These are phyloP conservation scores for Apiospora kogelbergensis DNA, from an alignment of 2,329 filamentous ascomycete species.

Conservation along the genomic window DNA sequence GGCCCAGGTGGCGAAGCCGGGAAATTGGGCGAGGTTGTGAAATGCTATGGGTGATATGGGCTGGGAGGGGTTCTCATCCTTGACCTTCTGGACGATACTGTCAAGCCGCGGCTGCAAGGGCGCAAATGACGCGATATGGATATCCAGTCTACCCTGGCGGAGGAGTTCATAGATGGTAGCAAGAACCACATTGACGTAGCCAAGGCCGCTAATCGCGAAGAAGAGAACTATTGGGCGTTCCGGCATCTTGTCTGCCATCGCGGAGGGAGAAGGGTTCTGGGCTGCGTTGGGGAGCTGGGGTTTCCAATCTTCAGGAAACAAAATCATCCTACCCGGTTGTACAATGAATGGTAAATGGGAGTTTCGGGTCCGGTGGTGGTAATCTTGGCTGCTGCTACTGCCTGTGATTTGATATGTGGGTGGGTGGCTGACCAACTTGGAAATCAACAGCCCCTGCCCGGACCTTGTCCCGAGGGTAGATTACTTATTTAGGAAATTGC, in stretches of 20 bases:
- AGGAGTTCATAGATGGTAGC: conserved; percentile 4
- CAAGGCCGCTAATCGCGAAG: conserved; percentile 2
- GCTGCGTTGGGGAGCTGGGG: neutral
- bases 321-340: neutral
- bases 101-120: conserved; percentile 5
- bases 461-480: neutral
- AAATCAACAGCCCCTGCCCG: no score
- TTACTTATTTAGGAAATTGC: neutral
- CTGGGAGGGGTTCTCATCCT: neutral
- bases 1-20: conserved; percentile 5
- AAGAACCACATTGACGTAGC: conserved; percentile 4
- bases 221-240: conserved; percentile 2
- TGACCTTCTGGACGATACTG: neutral
- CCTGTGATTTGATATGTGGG: no score
- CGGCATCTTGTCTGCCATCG: neutral
- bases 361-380: no score
- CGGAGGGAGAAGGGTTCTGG: neutral
- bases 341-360: neutral
- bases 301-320: conserved; percentile 7
- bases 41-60: conserved; percentile 1
- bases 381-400: no score
- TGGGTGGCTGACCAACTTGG: no score
- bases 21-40: conserved; percentile 4
- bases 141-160: neutral
- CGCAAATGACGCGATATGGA: conserved; percentile 5